A percentile compares a stretch with the other conserved stretches of the same genome.
Conservation (phyloP, 73 alveolate genomes). For the Durusdinium trenchii region DNA sequence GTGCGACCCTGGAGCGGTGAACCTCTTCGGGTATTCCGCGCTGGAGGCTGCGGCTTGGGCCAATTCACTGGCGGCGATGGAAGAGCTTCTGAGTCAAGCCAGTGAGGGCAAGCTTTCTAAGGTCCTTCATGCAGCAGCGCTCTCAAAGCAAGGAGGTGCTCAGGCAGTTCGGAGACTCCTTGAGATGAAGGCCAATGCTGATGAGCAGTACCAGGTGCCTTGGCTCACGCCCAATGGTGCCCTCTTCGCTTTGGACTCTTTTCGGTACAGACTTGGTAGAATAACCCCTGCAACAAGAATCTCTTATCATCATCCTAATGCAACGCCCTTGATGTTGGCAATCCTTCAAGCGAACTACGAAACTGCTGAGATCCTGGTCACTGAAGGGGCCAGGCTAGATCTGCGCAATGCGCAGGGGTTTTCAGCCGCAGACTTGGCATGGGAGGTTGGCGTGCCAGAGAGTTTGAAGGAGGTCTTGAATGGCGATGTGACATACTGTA, state of each 20-base stretch:
- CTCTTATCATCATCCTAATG: neutral
- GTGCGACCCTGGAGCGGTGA: neutral
- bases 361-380: neutral
- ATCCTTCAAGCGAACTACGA: neutral
- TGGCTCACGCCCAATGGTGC: neutral
- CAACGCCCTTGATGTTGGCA: slow-evolving; percentile 24
- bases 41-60: neutral
- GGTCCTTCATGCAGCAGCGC: neutral
- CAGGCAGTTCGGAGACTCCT: neutral
- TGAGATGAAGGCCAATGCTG: neutral
- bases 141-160: neutral
- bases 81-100: neutral
- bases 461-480: neutral
- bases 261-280: neutral
- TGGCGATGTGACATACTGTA: neutral
- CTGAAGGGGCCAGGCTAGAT: neutral
- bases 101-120: neutral
- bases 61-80: neutral
- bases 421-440: neutral
- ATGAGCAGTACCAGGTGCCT: neutral
- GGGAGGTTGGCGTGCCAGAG: neutral
- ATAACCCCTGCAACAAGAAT: too few species aligned
- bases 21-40: neutral
- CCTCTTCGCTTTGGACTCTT: neutral
- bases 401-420: neutral